Percentiles rank a stretch among this genome's conserved stretches.
These are phyloP conservation scores for Bombardia bombarda DNA, from an alignment of 495 filamentous ascomycete species.

Conservation along the genomic window DNA sequence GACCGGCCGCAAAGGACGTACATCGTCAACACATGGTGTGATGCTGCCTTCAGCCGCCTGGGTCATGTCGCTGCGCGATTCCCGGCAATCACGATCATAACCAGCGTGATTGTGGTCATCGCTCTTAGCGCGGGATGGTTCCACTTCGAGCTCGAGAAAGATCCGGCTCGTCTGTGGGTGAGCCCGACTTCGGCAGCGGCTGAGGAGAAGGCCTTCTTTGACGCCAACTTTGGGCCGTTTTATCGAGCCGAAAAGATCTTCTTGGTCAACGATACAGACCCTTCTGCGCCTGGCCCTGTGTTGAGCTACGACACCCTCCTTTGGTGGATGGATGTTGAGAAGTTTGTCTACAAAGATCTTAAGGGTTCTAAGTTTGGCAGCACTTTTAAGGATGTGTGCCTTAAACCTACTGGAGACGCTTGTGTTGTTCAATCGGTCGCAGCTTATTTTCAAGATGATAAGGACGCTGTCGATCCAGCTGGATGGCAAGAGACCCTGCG, in stretches of 20 bases:
- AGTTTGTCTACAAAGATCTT: conserved; percentile 57
- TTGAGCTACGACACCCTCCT: conserved; percentile 76
- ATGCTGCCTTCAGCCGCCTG: conserved; percentile 74
- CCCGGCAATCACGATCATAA: conserved; percentile 71
- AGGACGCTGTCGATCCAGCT: conserved; percentile 45
- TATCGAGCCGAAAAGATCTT: conserved; percentile 92
- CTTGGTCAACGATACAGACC: conserved; percentile 75
- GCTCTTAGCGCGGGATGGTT: conserved; percentile 81
- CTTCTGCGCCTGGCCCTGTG: conserved; percentile 60
- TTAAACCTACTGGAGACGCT: conserved; percentile 80
- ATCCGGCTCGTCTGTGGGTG: conserved; percentile 91
- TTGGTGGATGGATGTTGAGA: conserved; percentile 95
- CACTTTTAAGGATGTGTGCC: conserved; percentile 78
- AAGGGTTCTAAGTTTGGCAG: conserved; percentile 55
- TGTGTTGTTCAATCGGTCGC: conserved; percentile 90
- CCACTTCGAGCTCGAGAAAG: conserved; percentile 74
- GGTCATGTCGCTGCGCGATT: conserved; percentile 74
- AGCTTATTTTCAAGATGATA: conserved; percentile 70
- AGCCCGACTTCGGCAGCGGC: conserved; percentile 86
- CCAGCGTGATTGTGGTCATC: conserved; percentile 60
- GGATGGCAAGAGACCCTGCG: conserved; percentile 63
- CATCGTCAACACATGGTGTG: conserved; percentile 66
- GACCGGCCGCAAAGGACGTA: conserved; percentile 70
- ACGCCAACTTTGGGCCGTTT: conserved; percentile 91
- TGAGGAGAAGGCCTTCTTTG: conserved; percentile 89